Evolutionary conservation across 139 green algal genomes (phyloP), one percentile per base, ranked within the genome.

Genomic region (Ettlia oleoabundans): DNA sequence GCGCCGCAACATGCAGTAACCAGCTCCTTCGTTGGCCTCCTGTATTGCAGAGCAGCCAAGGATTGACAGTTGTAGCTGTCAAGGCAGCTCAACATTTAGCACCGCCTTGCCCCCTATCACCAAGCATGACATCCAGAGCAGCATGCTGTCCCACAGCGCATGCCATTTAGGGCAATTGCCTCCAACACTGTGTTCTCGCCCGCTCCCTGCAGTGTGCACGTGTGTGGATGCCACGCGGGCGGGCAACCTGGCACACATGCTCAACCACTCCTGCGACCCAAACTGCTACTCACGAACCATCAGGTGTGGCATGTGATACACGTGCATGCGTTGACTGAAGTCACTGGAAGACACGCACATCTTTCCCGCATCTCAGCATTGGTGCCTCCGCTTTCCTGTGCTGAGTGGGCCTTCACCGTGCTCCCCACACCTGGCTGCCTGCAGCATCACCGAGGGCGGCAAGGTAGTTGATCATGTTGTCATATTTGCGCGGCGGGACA

Each of bases 251-350:
- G 93, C 92, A 6, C 93, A 96, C 88, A 89, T 98, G 61, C 90
- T 98, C 67, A 98, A 98, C 90, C 95, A 98, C 90, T 92, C 88
- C 68, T 98, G 95, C 85, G 81, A 91, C 24, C 91, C 93, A 30
- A 95, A 93, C 86, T 96, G 92, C 90, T 88, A 91, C 86, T 93
- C 85, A 68, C 87, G 92, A 41, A 89, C 88, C 71, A 87, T 96
- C 40, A 33, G 35, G 73, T 80, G 33, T 21, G 71, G 0, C 6
- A 15, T 24, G 19, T 13, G 35, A 33, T 32, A 43, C 22, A 21
- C n/a, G 26, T 40, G 67, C 3, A 10, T 58, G 47, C 47, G 15
- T 58, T 58, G 47, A 10, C 47, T 58, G 47, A n/a, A n/a, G n/a
- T n/a, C n/a, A n/a, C n/a, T n/a, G n/a, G n/a, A n/a, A n/a, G n/a